These are phyloP conservation scores for Boletus subparvulus DNA, from an alignment of 768 basidiomycete species.

Conservation along the genomic window DNA sequence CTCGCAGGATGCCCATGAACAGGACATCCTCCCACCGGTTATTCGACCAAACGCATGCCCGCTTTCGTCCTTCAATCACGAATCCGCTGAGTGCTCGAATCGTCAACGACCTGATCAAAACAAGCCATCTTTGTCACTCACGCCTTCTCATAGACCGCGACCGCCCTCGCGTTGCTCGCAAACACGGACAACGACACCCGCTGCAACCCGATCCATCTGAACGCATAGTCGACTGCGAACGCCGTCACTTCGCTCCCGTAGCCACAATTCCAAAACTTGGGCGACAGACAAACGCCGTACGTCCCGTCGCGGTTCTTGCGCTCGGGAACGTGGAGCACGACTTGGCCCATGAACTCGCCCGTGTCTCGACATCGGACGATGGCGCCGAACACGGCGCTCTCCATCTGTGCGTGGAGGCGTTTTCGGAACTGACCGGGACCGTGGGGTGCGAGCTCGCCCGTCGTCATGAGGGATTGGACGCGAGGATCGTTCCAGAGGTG, in stretches of 20 bases:
- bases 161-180: constrained; percentile 39
- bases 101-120: constrained; percentile 3
- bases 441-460: constrained; percentile 12
- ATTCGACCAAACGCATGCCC: constrained; percentile 37
- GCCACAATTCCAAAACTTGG: constrained; percentile 39
- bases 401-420: constrained; percentile 21
- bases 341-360: constrained; percentile 34
- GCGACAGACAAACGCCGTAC: constrained; percentile 32
- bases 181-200: constrained; percentile 42
- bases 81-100: constrained; percentile 35
- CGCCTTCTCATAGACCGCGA: constrained; percentile 43
- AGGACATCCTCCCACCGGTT: constrained; percentile 40
- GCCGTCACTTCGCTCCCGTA: constrained; percentile 42
- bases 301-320: constrained; percentile 33
- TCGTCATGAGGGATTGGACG: constrained; percentile 24
- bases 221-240: constrained; percentile 43
- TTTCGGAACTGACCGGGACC: constrained; percentile 16
- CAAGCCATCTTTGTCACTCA: constrained; percentile 25
- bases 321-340: constrained; percentile 26
- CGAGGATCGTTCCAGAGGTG: constrained; percentile 32
- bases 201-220: constrained; percentile 39
- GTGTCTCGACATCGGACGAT: constrained; percentile 31
- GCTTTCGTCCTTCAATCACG: constrained; percentile 38
- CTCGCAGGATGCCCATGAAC: constrained; percentile 39
- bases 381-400: constrained; percentile 27